Percentiles rank a stretch among this genome's conserved stretches.
Evolutionary conservation across 495 filamentous ascomycete genomes (phyloP).

Genomic region (Usnea hakonensis): DNA sequence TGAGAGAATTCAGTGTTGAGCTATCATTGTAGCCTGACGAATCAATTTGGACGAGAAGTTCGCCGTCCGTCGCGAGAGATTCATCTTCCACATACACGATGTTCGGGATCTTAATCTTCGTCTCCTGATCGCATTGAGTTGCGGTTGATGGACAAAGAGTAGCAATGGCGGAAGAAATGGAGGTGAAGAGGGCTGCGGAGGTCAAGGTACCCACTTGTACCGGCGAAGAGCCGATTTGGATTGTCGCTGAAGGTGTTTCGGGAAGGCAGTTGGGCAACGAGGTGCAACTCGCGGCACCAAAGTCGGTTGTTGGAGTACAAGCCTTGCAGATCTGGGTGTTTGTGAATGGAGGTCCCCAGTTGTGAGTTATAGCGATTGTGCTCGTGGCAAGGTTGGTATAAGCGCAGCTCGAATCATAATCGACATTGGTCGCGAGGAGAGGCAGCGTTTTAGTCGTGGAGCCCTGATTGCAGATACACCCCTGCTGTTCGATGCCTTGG

Average conservation of each 20-base stretch:
- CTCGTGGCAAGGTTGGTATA: too few species aligned
- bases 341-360: not conserved
- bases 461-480: slow-evolving; percentile 1
- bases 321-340: not conserved
- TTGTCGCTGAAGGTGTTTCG: not conserved
- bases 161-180: slow-evolving; percentile 6
- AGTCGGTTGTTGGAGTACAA: not conserved
- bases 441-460: not conserved
- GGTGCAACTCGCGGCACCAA: not conserved
- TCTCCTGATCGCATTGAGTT: slow-evolving; percentile 6
- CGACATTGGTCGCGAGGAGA: not conserved
- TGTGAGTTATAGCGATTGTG: not conserved
- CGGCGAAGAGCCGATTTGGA: slow-evolving; percentile 6
- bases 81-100: too few species aligned
- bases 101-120: slow-evolving; percentile 2
- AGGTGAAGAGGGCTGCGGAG: not conserved
- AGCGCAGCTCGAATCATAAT: too few species aligned
- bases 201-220: slow-evolving; percentile 8
- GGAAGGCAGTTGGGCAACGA: not conserved
- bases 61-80: too few species aligned
- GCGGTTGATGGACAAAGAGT: slow-evolving; percentile 4
- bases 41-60: too few species aligned
- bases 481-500: slow-evolving; percentile 2
- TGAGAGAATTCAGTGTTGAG: not conserved
- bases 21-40: too few species aligned